Conservation (phyloP, 805 yeast species). For the Wickerhamiella brachini region DNA sequence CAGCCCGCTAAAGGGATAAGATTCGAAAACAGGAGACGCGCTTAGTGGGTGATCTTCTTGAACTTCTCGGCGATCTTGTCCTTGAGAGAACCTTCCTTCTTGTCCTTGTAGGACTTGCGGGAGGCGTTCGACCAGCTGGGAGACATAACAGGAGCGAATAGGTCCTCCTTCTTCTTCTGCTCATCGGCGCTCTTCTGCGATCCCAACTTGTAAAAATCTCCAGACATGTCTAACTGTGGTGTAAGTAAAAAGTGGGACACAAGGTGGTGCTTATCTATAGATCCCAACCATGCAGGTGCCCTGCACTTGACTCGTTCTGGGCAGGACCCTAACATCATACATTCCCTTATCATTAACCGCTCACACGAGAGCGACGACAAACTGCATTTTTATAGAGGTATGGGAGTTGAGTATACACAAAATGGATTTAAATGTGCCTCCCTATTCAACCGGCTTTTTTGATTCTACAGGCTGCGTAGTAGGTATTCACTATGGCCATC, state of each 20-base stretch:
- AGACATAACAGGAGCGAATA: slow-evolving; percentile 20
- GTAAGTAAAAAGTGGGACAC: not conserved
- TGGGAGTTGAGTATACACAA: no score
- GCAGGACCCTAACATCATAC: not conserved
- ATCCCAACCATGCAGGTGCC: not conserved
- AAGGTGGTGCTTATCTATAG: not conserved
- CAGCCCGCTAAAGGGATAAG: no score
- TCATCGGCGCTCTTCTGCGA: not conserved
- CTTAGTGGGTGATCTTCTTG: not conserved
- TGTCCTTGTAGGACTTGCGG: slow-evolving; percentile 4
- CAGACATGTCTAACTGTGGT: not conserved
- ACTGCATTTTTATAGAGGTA: no score
- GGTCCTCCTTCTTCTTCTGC: slow-evolving; percentile 12
- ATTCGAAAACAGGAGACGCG: not conserved
- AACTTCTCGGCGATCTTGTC: slow-evolving; percentile 11
- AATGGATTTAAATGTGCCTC: no score
- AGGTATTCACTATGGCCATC: not conserved
- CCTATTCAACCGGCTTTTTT: no score
- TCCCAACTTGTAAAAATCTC: not conserved
- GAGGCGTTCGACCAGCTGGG: slow-evolving; percentile 18
- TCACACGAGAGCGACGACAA: not conserved
- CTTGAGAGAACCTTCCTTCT: slow-evolving; percentile 10
- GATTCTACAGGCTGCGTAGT: no score
- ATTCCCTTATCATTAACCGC: not conserved
- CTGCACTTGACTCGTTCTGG: not conserved